A percentile compares a stretch with the other conserved stretches of the same genome.
Conservation (phyloP, 1,284 basidiomycete species). For the Trametes versicolor region DNA sequence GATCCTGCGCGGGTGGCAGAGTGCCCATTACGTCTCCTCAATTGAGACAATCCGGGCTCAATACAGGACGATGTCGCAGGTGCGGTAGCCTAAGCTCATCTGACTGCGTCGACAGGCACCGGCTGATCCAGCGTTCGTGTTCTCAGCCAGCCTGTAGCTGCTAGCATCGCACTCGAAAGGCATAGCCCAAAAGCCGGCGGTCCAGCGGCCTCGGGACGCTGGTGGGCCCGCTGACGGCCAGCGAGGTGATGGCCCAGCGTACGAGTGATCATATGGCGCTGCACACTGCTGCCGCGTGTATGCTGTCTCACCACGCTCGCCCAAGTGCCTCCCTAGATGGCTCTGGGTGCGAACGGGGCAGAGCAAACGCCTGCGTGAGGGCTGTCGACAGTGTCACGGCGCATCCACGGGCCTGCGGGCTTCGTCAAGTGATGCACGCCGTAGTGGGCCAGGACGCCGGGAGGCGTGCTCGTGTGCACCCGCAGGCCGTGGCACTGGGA, state of each 20-base stretch:
- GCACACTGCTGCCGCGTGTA: conserved; percentile 10
- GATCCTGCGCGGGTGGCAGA: conserved; percentile 1
- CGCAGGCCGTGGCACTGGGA: conserved; percentile 2
- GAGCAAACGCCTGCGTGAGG: background rate
- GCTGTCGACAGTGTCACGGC: conserved; percentile 12
- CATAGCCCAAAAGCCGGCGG: conserved; percentile 15
- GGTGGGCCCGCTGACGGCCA: conserved; percentile 13
- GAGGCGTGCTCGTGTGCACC: conserved; percentile 6
- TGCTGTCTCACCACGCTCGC: background rate
- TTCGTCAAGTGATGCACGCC: conserved; percentile 26
- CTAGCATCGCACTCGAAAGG: background rate
- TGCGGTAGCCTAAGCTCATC: conserved; percentile 15
- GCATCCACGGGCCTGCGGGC: conserved; percentile 9
- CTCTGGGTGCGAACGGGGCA: conserved; percentile 7
- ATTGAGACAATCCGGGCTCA: background rate
- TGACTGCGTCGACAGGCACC: conserved; percentile 14
- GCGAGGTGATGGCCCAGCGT: background rate
- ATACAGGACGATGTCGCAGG: background rate
- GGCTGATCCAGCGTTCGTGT: background rate
- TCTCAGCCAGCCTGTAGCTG: background rate
- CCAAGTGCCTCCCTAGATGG: conserved; percentile 9
- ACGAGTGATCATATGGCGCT: background rate
- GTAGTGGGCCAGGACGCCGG: background rate
- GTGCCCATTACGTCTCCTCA: conserved; percentile 17
- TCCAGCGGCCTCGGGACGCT: conserved; percentile 24